These are phyloP conservation scores for Dipteronia dyeriana DNA, from an alignment of 345 rosid species.

Conservation along the genomic window DNA sequence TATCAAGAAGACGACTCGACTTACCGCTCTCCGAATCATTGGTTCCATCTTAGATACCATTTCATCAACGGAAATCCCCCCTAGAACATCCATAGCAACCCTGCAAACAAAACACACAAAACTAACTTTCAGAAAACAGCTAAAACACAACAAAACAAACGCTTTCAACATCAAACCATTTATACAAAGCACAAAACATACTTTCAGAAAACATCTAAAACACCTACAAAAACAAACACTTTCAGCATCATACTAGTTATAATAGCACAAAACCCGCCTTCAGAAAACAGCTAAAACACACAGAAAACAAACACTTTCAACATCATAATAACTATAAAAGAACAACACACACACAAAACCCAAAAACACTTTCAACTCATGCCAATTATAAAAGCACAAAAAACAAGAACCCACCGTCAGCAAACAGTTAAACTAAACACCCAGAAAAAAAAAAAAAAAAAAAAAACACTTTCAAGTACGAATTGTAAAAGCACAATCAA, in stretches of 20 bases:
- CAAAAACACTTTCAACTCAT: background rate
- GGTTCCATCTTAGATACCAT: conserved; percentile 48
- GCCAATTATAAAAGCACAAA: background rate
- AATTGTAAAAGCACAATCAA: too few relatives aligned
- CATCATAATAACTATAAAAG: background rate
- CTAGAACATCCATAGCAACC: conserved; percentile 38
- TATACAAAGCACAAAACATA: background rate
- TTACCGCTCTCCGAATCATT: conserved; percentile 45
- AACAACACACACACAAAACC: background rate
- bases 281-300: background rate
- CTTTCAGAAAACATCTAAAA: background rate
- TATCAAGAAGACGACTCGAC: conserved; percentile 15
- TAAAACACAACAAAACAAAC: conserved; percentile 8
- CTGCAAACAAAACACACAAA: conserved; percentile 33
- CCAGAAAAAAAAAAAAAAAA: background rate
- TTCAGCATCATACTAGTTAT: background rate
- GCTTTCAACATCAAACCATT: background rate
- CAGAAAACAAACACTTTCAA: background rate
- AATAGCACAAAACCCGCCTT: background rate
- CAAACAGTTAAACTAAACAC: background rate
- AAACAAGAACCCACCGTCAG: background rate
- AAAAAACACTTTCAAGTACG: background rate
- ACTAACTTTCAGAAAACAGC: conserved; percentile 11
- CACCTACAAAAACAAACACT: background rate
- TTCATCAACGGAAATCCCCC: conserved; percentile 33